phyloP scores from a whole-genome alignment of 2,329 filamentous ascomycete genomes.

The Drechslerella coelobrocha region DNA sequence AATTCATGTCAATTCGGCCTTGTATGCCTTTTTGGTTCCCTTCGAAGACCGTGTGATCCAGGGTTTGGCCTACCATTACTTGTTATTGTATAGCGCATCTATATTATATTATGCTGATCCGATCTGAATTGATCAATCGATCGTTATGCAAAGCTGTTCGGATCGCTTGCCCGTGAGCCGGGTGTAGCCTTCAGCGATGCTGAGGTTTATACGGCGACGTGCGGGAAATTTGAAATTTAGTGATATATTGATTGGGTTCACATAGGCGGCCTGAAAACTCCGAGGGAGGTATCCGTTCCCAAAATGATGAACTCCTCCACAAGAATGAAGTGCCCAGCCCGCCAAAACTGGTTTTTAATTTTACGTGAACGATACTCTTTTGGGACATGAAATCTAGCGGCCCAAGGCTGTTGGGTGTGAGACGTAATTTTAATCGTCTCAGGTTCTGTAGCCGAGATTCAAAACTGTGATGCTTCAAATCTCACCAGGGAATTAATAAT shows the following conservation, averaged over 20 bases:
- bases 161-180: neutral
- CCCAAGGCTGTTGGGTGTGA: constrained; percentile 16
- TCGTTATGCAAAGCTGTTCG: neutral
- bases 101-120: constrained; percentile 13
- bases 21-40: neutral
- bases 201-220: no score
- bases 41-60: constrained; percentile 7
- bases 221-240: no score
- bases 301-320: constrained; percentile 17
- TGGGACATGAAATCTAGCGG: constrained; percentile 25
- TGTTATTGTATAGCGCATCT: constrained; percentile 6
- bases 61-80: neutral
- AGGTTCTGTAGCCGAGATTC: constrained; percentile 50
- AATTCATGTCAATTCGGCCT: neutral
- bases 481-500: constrained; percentile 15
- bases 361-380: constrained; percentile 29
- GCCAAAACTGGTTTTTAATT: constrained; percentile 24
- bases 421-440: constrained; percentile 51
- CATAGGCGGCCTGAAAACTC: neutral
- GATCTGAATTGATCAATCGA: constrained; percentile 13
- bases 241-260: no score
- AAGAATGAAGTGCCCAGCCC: constrained; percentile 31
- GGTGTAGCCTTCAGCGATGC: no score
- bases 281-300: neutral
- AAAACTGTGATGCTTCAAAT: constrained; percentile 33